phyloP scores from a whole-genome alignment of 495 filamentous ascomycete genomes.

The Neurospora sp. region DNA sequence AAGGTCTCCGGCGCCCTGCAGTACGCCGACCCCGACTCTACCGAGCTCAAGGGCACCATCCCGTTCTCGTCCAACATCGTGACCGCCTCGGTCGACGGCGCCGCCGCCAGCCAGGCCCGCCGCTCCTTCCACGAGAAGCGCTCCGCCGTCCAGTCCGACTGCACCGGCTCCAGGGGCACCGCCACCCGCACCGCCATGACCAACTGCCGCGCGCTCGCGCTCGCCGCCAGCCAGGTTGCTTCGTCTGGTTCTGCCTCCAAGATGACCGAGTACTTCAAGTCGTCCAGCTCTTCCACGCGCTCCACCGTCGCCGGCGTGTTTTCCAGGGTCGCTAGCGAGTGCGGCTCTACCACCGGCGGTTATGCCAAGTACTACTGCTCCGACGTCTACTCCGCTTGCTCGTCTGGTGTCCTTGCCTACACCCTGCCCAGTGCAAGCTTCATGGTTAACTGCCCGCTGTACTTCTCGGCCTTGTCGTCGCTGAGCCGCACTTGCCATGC shows the following conservation, averaged over 20 bases:
- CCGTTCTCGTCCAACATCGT: conserved; percentile 39
- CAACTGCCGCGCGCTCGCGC: conserved; percentile 42
- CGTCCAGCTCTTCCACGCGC: conserved; percentile 31
- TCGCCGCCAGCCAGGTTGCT: conserved; percentile 44
- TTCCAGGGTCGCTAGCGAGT: conserved; percentile 40
- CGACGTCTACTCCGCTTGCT: conserved; percentile 41
- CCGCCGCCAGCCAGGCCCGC: conserved; percentile 37
- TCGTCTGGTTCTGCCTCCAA: conserved; percentile 36
- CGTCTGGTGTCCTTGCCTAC: conserved; percentile 44
- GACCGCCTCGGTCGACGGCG: conserved; percentile 39
- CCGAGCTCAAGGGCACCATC: conserved; percentile 33
- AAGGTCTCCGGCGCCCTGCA: conserved; percentile 40
- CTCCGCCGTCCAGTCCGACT: conserved; percentile 38
- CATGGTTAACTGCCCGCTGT: conserved; percentile 48
- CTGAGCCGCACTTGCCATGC: conserved; percentile 38
- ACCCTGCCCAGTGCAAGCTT: conserved; percentile 41
- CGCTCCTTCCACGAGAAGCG: conserved; percentile 38
- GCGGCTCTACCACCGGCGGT: conserved; percentile 31
- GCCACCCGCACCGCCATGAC: conserved; percentile 36
- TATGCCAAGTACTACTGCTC: conserved; percentile 41
- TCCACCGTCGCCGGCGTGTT: conserved; percentile 43
- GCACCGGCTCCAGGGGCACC: conserved; percentile 31
- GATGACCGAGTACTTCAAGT: conserved; percentile 54
- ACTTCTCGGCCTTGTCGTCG: conserved; percentile 39
- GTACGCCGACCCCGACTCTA: conserved; percentile 37